Conservation (phyloP, 257 asterid genomes). For the Forsythia viridissima region DNA sequence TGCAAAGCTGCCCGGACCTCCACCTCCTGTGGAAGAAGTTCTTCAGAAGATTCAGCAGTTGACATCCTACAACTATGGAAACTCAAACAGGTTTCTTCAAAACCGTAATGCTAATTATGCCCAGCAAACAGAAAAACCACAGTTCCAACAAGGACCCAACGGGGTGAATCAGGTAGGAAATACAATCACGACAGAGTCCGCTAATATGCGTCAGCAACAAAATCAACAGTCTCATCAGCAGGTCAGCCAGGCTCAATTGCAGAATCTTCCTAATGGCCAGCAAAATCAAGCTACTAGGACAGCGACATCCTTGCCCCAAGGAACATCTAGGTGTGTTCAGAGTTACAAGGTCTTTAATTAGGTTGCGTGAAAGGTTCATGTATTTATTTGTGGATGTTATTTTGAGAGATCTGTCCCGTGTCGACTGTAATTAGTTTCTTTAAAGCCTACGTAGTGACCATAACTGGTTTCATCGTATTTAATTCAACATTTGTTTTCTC, state of each 20-base stretch:
- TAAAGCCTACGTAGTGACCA: constrained; percentile 20
- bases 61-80: constrained; percentile 62
- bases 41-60: constrained; percentile 91
- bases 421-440: constrained; percentile 57
- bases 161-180: constrained; percentile 52
- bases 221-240: constrained; percentile 61
- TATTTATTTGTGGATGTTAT: constrained; percentile 53
- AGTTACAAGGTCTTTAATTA: constrained; percentile 77
- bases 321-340: constrained; percentile 98
- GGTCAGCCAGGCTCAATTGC: constrained; percentile 54
- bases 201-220: constrained; percentile 51
- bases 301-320: constrained; percentile 88
- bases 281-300: constrained; percentile 68
- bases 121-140: constrained; percentile 68
- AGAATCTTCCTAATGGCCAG: constrained; percentile 54
- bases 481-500: constrained; percentile 18
- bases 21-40: constrained; percentile 91
- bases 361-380: constrained; percentile 57
- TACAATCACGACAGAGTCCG: constrained; percentile 41
- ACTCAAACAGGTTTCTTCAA: constrained; percentile 64
- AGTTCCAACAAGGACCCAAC: constrained; percentile 51
- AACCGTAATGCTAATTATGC: constrained; percentile 60
- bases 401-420: constrained; percentile 31
- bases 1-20: constrained; percentile 94
- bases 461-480: constrained; percentile 44